Evolutionary conservation across 169 alveolate species (phyloP), one percentile per base, ranked within the genome.

Genomic region (Theileria orientalis): DNA sequence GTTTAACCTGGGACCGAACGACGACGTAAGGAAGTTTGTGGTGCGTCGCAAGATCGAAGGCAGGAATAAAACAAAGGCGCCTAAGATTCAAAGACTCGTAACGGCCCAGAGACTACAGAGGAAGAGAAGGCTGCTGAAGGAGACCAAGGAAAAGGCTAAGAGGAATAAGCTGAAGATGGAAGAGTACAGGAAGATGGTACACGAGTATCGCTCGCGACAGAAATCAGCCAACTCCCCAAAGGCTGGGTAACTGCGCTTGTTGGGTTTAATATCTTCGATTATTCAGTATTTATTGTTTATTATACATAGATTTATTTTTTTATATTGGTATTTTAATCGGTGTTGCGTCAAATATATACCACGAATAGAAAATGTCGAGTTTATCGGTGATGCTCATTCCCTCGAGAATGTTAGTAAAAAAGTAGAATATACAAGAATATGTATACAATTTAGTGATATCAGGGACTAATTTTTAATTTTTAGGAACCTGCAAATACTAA

Each of bases 81-180:
- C 99, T 14, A 97, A 96, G 92, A 97, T 98, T 86, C 99, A 98
- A 93, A 97, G 99, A 90, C 93, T 98, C 56, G 95, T 98, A 77
- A 98, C 99, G n/a, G 96, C 97, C 76, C 95, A 94, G 77, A 94
- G 99, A 75, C 77, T 98, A 70, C 98, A 98, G 90, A 93, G 99
- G 87, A 98, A 97, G 93, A 92, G 94, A 86, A 74, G 85, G 21
- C 84, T 79, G 57, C 44, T 63, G 23, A 87, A 83, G 19, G 75
- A 83, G 30, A 87, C 90, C 76, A 90, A 90, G 59, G 90, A 86
- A 41, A 85, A 91, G 44, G 91, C 91, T 70, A 80, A 68, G 62
- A 73, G 73, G 64, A 69, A 88, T 51, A 92, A 92, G 85, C 82
- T 75, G 49, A 87, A 86, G n/a, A 33, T 88, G 27, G 90, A 83